phyloP scores from a whole-genome alignment of 2,329 filamentous ascomycete species.

The Colletotrichum sojae region DNA sequence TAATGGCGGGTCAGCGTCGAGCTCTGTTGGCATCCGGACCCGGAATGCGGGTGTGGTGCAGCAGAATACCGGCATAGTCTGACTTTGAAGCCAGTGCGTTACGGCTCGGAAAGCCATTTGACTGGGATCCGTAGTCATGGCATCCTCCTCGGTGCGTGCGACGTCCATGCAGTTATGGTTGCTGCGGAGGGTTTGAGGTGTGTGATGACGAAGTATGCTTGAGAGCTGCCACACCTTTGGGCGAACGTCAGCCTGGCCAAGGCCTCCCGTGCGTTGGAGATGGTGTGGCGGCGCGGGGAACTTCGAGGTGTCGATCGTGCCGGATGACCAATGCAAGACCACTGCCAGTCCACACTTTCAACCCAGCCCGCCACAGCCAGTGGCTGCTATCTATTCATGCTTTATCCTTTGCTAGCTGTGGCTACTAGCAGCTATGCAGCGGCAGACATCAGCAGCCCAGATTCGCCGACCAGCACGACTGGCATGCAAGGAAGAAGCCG shows the following conservation, averaged over 20 bases:
- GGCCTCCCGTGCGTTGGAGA: conserved; percentile 35
- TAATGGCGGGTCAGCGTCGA: conserved; percentile 38
- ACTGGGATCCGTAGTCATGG: conserved; percentile 42
- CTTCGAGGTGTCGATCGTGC: conserved; percentile 29
- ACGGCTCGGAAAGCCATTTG: conserved; percentile 42
- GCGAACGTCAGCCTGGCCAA: conserved; percentile 38
- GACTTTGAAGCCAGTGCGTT: conserved; percentile 41
- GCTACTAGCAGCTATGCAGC: not conserved
- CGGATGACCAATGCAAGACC: conserved; percentile 39
- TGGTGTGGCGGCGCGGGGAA: conserved; percentile 41
- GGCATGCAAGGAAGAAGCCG: conserved; percentile 21
- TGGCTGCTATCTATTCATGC: conserved; percentile 13
- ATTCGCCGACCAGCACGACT: conserved; percentile 18
- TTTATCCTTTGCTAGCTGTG: not conserved
- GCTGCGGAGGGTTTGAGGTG: conserved; percentile 32
- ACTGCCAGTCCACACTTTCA: conserved; percentile 19
- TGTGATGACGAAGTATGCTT: conserved; percentile 37
- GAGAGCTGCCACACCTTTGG: conserved; percentile 27
- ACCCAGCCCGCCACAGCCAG: conserved; percentile 21
- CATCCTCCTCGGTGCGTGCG: conserved; percentile 40
- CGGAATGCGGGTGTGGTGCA: conserved; percentile 40
- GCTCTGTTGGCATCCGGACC: conserved; percentile 35
- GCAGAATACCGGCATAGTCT: conserved; percentile 41
- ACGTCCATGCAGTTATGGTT: conserved; percentile 40
- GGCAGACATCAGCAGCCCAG: not conserved